Conservation (phyloP, 768 basidiomycete genomes). For the Cantharellus anzutake region DNA sequence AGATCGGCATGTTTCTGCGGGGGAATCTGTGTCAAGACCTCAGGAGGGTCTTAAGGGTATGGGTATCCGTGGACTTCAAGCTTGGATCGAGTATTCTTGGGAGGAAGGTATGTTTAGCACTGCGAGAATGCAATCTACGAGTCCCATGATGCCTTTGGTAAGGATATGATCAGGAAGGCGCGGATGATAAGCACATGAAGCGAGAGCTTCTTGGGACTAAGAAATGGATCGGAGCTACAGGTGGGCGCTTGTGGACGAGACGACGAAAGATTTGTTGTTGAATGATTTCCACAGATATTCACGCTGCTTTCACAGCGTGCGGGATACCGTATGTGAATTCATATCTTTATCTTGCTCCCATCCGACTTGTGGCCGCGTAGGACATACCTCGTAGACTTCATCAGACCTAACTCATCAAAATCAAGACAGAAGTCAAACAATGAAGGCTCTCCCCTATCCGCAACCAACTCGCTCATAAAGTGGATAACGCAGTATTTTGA, state of each 20-base stretch:
- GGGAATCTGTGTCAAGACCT: background rate
- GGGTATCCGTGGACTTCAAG: slow-evolving; percentile 53
- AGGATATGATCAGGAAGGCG: slow-evolving; percentile 64
- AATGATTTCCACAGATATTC: slow-evolving; percentile 34
- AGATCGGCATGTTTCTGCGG: background rate
- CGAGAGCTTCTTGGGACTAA: slow-evolving; percentile 32
- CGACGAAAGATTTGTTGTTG: background rate
- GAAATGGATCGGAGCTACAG: slow-evolving; percentile 71
- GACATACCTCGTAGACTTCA: slow-evolving; percentile 1
- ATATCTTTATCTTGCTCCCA: background rate
- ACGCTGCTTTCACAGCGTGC: slow-evolving; percentile 55
- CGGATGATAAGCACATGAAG: slow-evolving; percentile 28
- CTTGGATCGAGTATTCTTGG: slow-evolving; percentile 75
- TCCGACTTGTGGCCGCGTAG: background rate
- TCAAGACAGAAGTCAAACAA: slow-evolving; percentile 24
- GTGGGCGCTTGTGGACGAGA: slow-evolving; percentile 18
- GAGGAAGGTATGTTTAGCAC: slow-evolving; percentile 25
- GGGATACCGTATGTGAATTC: slow-evolving; percentile 54
- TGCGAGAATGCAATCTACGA: background rate
- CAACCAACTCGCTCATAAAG: slow-evolving; percentile 27
- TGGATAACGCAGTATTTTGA: slow-evolving; percentile 69
- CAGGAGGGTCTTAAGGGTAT: slow-evolving; percentile 23
- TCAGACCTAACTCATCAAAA: slow-evolving; percentile 48
- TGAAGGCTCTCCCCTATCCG: slow-evolving; percentile 10
- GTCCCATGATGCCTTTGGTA: background rate